Base-by-base conservation (phyloP, 208 protist species). In the Crithidia expoeki region DNA sequence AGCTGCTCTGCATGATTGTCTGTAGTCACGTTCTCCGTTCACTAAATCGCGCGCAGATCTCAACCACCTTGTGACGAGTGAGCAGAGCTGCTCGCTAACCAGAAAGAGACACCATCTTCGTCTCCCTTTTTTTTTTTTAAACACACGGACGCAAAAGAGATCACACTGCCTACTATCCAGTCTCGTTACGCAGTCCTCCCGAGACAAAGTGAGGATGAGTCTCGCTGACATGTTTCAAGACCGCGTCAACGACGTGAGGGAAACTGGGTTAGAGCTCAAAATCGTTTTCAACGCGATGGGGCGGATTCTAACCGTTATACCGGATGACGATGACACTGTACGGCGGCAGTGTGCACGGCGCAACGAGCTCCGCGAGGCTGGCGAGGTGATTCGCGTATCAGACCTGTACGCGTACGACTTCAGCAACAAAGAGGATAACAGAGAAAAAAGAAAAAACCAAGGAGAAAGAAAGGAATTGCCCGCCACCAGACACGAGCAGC, bases 151-250 rank as follows among this genome's bases (percentile, higher is more conserved):
- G 23, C 38, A 59, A 11, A 59, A 44, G 6, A 46, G 17, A 28
- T 42, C 36, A 16, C 36, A 16, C 36, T 42, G 6, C 6, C 36
- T 42, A 16, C 12, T 42, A 42, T 12, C 12, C 10, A 42, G 12
- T 12, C 36, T n/a, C n/a, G n/a, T n/a, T n/a, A n/a, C n/a, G n/a
- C n/a, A n/a, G n/a, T 6, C 36, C 36, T 6, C 12, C 36, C 10
- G 12, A 42, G 12, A 16, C 36, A 28, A 23, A 44, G 17, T 19
- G 33, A 49, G 5, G 4, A 66, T 66, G 47, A 66, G 46, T 42
- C 30, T 66, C 16, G n/a, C 19, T 5, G 47, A 53, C 27, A 44
- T 66, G 30, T 66, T 66, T 19, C 46, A 66, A 44, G 30, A 66
- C 4, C 60, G 60, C 32, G 60, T 66, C 19, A 42, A 44, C 21